Base-by-base conservation (phyloP, 2,329 filamentous ascomycete species). In the Lachnellula arida region DNA sequence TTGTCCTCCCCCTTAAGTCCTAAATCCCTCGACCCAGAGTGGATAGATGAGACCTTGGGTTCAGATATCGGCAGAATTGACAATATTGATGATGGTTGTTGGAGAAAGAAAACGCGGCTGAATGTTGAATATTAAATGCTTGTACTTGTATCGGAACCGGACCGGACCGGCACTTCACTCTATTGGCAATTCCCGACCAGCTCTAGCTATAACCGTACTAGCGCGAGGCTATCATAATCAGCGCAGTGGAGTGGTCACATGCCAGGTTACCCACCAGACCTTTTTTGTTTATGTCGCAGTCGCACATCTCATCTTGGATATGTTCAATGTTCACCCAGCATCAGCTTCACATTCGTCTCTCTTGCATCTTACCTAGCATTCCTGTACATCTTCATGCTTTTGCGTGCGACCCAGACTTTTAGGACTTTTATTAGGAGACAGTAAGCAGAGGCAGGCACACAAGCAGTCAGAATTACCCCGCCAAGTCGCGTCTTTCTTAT, bases 401-500 rank as follows among this genome's bases (percentile, higher is more conserved):
- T 39, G 6, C 35, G n/a, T 39, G 4, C 35, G 35, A 39, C 35
- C 8, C n/a, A 14, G 12, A 2, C 35, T 39, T 5, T n/a, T n/a
- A 39, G 12, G 2, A 28, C n/a, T n/a, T n/a, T n/a, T n/a, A n/a
- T n/a, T n/a, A n/a, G n/a, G n/a, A n/a, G 25, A 8, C 25, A 28
- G 8, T 28, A 28, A 28, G 25, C 25, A 28, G 6, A 39, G 35
- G 35, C 12, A 39, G n/a, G 35, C 11, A n/a, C 5, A 39, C 12
- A 14, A 39, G 9, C 35, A 39, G 35, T 39, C n/a, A 14, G 32
- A 17, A 22, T 9, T 19, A 49, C 52, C 44, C 46, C 35, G 28
- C 43, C 42, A 44, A 44, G 42, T 22, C 44, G 43, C 32, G 17
- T 46, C n/a, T 17, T 22, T 39, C 49, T 46, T 52, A 52, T 52